Evolutionary conservation across 2,329 filamentous ascomycete species (phyloP).

Genomic region (Volutella citrinella): DNA sequence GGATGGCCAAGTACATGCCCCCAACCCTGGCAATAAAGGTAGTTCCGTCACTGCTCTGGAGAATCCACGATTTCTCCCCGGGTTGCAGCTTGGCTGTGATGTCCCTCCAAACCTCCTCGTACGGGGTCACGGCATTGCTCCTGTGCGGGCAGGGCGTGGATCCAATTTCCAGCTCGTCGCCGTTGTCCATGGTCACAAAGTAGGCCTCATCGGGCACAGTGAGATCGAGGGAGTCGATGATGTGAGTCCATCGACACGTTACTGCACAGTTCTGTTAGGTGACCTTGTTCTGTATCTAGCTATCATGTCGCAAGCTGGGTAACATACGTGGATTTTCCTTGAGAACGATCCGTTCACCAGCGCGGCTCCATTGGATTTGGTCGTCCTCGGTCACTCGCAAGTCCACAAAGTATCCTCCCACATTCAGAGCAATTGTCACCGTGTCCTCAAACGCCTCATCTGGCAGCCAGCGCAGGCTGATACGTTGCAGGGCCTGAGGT

Average conservation of each 20-base stretch:
- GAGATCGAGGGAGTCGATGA: conserved; percentile 19
- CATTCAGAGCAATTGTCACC: conserved; percentile 21
- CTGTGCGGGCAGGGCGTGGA: conserved; percentile 12
- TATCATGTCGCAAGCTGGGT: too few species aligned
- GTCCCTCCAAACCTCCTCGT: conserved; percentile 22
- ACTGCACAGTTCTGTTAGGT: conserved; percentile 3
- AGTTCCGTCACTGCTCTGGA: conserved; percentile 15
- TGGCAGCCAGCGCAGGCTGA: conserved; percentile 23
- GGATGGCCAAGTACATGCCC: conserved; percentile 14
- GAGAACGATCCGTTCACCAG: conserved; percentile 16
- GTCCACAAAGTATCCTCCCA: conserved; percentile 22
- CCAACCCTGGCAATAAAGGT: conserved; percentile 18
- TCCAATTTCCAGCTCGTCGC: conserved; percentile 20
- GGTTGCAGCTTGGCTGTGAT: conserved; percentile 10
- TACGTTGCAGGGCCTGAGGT: conserved; percentile 18
- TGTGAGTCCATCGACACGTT: conserved; percentile 22
- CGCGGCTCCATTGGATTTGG: conserved; percentile 20
- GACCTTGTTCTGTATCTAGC: neutral
- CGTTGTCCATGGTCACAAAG: conserved; percentile 18
- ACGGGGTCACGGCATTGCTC: conserved; percentile 11
- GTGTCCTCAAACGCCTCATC: conserved; percentile 20
- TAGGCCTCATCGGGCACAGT: conserved; percentile 18
- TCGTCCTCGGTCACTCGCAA: conserved; percentile 9
- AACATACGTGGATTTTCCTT: conserved; percentile 15
- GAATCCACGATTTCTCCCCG: conserved; percentile 15